Evolutionary conservation across 345 rosid species (phyloP).

Genomic region (Linum tenue): DNA sequence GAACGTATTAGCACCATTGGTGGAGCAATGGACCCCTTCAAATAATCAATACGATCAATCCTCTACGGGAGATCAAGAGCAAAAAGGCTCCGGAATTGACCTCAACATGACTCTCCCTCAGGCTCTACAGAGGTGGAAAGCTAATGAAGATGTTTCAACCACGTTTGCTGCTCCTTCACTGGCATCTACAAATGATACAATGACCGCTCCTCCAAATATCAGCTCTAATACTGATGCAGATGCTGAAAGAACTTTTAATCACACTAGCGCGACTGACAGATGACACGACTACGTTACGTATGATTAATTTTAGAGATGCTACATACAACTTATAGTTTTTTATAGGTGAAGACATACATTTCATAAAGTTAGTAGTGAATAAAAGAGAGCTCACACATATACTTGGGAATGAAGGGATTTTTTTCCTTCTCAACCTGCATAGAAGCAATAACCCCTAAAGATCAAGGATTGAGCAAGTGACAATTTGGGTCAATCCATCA

Average conservation of each 20-base stretch:
- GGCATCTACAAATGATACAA: conserved; percentile 40
- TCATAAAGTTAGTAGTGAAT: too few relatives aligned
- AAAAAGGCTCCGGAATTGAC: conserved; percentile 48
- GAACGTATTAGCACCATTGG: conserved; percentile 57
- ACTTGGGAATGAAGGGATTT: too few relatives aligned
- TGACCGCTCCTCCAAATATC: too few relatives aligned
- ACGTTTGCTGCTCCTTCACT: conserved; percentile 49
- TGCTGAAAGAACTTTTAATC: background rate
- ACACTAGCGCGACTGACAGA: background rate
- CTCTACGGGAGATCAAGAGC: conserved; percentile 21
- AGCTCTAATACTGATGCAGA: conserved; percentile 51
- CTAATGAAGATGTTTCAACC: conserved; percentile 59
- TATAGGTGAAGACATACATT: too few relatives aligned
- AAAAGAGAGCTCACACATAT: too few relatives aligned
- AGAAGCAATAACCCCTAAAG: too few relatives aligned
- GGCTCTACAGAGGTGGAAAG: conserved; percentile 78
- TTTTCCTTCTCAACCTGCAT: too few relatives aligned
- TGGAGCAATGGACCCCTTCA: conserved; percentile 85
- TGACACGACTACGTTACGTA: background rate
- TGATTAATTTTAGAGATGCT: too few relatives aligned
- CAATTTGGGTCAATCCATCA: too few relatives aligned
- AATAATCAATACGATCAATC: background rate
- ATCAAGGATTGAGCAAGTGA: too few relatives aligned
- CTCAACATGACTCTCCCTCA: conserved; percentile 77
- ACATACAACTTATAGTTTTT: too few relatives aligned